Base-by-base conservation (phyloP, 345 rosid genomes). In the Arabidopsis suecica region DNA sequence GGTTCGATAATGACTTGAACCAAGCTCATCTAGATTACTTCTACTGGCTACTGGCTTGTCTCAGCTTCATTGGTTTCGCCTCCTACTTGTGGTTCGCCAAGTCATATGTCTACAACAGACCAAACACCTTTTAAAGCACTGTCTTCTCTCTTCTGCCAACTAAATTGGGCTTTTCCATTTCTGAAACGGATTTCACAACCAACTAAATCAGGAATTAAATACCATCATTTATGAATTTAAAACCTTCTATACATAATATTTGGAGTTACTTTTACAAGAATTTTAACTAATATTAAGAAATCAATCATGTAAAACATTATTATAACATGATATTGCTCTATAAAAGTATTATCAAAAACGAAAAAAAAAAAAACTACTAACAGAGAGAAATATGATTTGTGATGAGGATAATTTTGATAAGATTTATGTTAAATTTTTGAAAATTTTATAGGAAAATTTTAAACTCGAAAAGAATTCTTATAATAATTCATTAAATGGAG, bases 1-100 rank as follows among this genome's bases (percentile, higher is more conserved):
- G 89, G 92, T 88, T 86, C 7, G 66, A 81, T 20, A 73, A 72
- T 53, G 85, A 88, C 67, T 64, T 84, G 7, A 86, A 80, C 70
- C 49, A 61, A 12, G 89, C 82, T 22, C 89, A 88, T 80, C 81
- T 88, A 45, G 81, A 86, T 71, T 84, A 84, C 79, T 88, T 80
- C 11, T 88, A 86, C 40, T 84, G 80, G 82, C 45, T 88, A 36
- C 75, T 88, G 5, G 82, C 80, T 23, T 82, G 83, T 64, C 33
- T 84, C 20, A 82, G 77, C 65, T 33, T 13, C 44, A 32, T 82
- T 10, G 80, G 53, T 41, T 68, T 86, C 13, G 38, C 55, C 6
- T 55, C 42, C 9, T 83, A 58, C 78, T 47, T 82, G 63, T 72
- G 72, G 73, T 82, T 77, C 45, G 65, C 86, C n/a, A 87, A 73